Base-by-base conservation (phyloP, 2,329 filamentous ascomycete species). In the Mollisia scopiformis region DNA sequence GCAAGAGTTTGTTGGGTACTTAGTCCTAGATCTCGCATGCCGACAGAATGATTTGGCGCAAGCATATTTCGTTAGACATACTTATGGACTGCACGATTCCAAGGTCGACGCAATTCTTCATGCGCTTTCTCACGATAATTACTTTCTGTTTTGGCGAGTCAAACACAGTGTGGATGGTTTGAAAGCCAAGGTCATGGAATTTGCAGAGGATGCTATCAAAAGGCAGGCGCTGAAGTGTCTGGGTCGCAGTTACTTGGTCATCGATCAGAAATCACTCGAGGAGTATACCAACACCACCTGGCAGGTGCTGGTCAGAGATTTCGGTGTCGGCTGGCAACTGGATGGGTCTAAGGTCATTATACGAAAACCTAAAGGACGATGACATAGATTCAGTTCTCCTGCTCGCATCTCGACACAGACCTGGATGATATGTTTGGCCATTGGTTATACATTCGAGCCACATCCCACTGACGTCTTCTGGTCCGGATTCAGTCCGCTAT, bases 11-110 rank as follows among this genome's bases (percentile, higher is more conserved):
- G 85, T 88, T 2, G 85, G 86, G 31, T 96, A 97, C 71, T 82
- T 92, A 27, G 87, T 97, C 52, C 84, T 99, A 27, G 95, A 99
- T 76, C 84, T 93, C 41, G 93, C 93, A 6, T 98, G 95, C 73
- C 88, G 95, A 25, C 87, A 93, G 66, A 82, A 85, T 13, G 86
- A 96, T 66, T 78, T 96, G 27, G 82, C 84, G 1, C 86, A 89
- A 57, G 95, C 94, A 1, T 92, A 89, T 71, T 80, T 84, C 2
- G 78, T 93, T 57, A 84, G 88, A 57, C 78, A 84, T 55, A 74
- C 77, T 25, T 90, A 90, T 74, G 75, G 75, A 7, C 83, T 93
- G 58, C 79, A 79, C 50, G 91, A 92, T 71, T 73, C 81, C n/a
- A 85, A 88, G 56, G 81, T 97, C 0, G 87, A 92, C 69, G 79